These are phyloP conservation scores for Cucurbita argyrosperma DNA, from an alignment of 306 rosid species.

Conservation along the genomic window DNA sequence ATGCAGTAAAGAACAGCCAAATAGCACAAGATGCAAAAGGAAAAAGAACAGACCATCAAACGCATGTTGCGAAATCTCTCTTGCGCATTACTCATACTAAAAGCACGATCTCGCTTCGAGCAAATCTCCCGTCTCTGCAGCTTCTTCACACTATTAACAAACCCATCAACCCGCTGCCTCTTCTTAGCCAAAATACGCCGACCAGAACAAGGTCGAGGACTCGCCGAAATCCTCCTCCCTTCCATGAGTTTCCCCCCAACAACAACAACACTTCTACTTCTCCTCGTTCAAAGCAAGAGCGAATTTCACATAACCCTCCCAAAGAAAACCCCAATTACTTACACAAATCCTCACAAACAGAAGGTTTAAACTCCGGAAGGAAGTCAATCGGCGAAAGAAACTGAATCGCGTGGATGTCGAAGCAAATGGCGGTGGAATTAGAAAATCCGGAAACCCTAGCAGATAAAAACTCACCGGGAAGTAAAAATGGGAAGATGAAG, in stretches of 20 bases:
- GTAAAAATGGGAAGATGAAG: neutral
- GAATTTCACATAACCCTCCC: neutral
- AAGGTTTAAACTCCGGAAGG: neutral
- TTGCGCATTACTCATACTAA: conserved; percentile 52
- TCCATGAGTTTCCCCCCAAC: conserved; percentile 34
- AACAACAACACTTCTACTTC: neutral
- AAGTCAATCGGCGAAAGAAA: neutral
- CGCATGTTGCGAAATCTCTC: conserved; percentile 77
- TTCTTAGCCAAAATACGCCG: conserved; percentile 69
- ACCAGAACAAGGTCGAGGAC: conserved; percentile 42
- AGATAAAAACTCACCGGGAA: neutral
- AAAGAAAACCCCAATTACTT: neutral
- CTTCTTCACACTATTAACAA: conserved; percentile 45
- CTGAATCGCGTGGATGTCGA: neutral
- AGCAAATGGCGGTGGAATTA: neutral
- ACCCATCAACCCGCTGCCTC: conserved; percentile 29
- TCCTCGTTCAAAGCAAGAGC: neutral
- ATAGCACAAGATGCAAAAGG: neutral
- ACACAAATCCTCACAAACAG: neutral
- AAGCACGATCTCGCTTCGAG: conserved; percentile 63
- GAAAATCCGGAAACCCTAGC: neutral
- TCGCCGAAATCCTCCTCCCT: conserved; percentile 53
- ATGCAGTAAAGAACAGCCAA: neutral
- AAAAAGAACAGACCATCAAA: conserved; percentile 29
- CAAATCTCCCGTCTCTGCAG: conserved; percentile 71